Percentiles rank a stretch among this genome's conserved stretches.
These are phyloP conservation scores for Saccharomycopsis oosterbeekiorum DNA, from an alignment of 805 yeast species.

Conservation along the genomic window DNA sequence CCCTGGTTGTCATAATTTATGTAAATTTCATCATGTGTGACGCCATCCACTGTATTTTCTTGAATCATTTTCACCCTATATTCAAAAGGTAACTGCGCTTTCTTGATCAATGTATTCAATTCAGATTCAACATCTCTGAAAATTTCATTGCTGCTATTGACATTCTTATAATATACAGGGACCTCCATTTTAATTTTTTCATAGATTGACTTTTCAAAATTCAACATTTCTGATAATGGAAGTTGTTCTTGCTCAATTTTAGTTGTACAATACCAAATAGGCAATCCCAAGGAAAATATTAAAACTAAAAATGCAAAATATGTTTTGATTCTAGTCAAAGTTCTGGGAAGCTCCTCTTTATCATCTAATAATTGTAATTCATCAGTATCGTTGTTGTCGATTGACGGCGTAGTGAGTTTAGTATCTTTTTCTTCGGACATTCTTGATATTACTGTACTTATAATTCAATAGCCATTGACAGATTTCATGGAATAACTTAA, in stretches of 20 bases:
- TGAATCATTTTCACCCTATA: conserved; percentile 21
- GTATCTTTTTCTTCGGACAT: neutral
- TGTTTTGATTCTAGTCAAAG: conserved; percentile 19
- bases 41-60: conserved; percentile 18
- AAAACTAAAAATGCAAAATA: conserved; percentile 23
- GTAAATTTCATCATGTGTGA: conserved; percentile 20
- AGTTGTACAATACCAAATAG: conserved; percentile 54
- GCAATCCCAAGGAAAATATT: conserved; percentile 37
- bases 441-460: neutral
- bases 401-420: neutral
- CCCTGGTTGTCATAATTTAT: neutral
- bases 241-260: conserved; percentile 52
- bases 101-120: conserved; percentile 11
- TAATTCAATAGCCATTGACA: neutral
- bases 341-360: conserved; percentile 6
- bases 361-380: neutral
- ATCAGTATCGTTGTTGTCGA: neutral
- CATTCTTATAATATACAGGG: conserved; percentile 34
- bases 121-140: conserved; percentile 17
- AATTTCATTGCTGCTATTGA: conserved; percentile 13
- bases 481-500: neutral
- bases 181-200: conserved; percentile 26
- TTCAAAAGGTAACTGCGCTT: conserved; percentile 23
- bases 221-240: conserved; percentile 36
- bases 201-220: conserved; percentile 24